phyloP scores from a whole-genome alignment of 805 yeast genomes.

The Wickerhamomyces rabaulensis region DNA sequence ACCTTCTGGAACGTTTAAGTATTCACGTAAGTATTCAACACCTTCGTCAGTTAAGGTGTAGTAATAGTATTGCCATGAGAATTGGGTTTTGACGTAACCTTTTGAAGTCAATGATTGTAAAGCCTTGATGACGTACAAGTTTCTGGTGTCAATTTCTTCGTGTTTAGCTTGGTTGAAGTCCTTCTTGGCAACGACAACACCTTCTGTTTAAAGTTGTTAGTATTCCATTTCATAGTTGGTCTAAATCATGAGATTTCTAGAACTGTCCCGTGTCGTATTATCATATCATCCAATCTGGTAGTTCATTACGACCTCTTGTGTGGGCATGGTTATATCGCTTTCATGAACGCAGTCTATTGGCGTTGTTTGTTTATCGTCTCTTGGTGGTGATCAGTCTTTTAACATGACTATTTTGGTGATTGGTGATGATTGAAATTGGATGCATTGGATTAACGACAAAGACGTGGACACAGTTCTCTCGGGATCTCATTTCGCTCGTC shows the following conservation, averaged over 20 bases:
- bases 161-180: conserved; percentile 96
- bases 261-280: neutral
- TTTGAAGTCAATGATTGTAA: conserved; percentile 97
- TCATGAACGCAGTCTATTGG: neutral
- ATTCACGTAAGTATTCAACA: conserved; percentile 96
- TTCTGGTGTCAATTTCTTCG: conserved; percentile 96
- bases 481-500: neutral
- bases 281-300: neutral
- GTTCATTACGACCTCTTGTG: neutral
- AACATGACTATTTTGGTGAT: neutral
- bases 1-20: conserved; percentile 98
- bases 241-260: neutral
- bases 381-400: neutral
- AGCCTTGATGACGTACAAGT: conserved; percentile 98
- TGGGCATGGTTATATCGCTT: neutral
- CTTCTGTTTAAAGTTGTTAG: conserved; percentile 62
- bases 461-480: neutral
- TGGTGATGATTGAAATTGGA: neutral
- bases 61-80: conserved; percentile 99
- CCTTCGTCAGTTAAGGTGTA: conserved; percentile 99
- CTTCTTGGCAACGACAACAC: conserved; percentile 99
- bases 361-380: neutral
- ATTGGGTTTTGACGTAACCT: conserved; percentile 99
- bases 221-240: conserved; percentile 14
- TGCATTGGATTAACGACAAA: neutral